Conservation (phyloP, 345 rosid genomes). For the Syzygium aromaticum region DNA sequence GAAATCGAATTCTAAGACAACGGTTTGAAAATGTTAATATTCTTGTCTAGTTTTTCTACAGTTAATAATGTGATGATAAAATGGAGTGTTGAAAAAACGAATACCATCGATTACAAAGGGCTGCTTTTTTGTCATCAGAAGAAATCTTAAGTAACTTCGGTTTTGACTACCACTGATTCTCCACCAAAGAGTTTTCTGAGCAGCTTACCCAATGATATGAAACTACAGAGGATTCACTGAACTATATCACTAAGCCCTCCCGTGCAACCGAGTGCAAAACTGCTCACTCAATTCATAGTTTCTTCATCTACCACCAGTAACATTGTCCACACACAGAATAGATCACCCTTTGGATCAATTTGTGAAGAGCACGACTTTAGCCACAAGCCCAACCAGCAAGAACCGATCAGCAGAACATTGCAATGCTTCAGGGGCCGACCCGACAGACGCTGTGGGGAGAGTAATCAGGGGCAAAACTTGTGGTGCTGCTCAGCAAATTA, state of each 20-base stretch:
- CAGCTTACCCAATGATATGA: background rate
- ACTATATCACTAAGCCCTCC: background rate
- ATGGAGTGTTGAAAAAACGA: background rate
- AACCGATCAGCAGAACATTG: background rate
- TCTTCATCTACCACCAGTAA: background rate
- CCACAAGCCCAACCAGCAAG: background rate
- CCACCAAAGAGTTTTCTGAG: background rate
- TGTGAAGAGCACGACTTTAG: background rate
- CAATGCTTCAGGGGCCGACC: background rate
- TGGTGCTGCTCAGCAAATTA: background rate
- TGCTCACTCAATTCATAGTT: background rate
- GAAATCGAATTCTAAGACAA: background rate
- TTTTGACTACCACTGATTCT: background rate
- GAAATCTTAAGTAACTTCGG: background rate
- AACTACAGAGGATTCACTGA: background rate
- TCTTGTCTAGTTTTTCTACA: background rate
- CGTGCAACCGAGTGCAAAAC: background rate
- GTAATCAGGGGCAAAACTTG: background rate
- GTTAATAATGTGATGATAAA: no score
- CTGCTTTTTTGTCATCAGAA: background rate
- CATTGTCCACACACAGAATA: background rate
- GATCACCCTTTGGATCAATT: background rate
- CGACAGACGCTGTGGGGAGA: background rate
- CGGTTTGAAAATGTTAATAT: background rate
- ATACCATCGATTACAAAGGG: background rate